phyloP scores from a whole-genome alignment of 2,329 filamentous ascomycete genomes.

The Albophoma yamanashiensis region DNA sequence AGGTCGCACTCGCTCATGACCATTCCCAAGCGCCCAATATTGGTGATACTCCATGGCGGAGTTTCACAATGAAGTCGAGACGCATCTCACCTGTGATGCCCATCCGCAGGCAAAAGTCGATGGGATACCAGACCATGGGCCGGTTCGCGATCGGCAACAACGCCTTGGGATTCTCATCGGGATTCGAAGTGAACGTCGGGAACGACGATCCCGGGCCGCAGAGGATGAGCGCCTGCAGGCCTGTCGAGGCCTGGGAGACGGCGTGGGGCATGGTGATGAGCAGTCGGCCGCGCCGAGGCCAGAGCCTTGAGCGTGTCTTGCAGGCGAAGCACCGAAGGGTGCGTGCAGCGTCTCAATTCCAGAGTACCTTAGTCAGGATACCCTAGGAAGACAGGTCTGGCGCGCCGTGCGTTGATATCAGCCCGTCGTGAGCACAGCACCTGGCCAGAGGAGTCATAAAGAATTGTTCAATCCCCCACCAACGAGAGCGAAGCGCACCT shows the following conservation, averaged over 20 bases:
- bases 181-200: slow-evolving; percentile 71
- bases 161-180: slow-evolving; percentile 72
- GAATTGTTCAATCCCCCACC: not conserved
- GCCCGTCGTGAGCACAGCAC: not conserved
- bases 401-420: not conserved
- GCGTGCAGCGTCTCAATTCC: not conserved
- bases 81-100: slow-evolving; percentile 56
- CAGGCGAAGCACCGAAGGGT: not conserved
- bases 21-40: not conserved
- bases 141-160: slow-evolving; percentile 73
- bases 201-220: slow-evolving; percentile 77
- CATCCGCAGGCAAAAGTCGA: slow-evolving; percentile 76
- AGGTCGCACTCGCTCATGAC: not conserved
- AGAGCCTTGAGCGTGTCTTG: not conserved
- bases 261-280: slow-evolving; percentile 58
- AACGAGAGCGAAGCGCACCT: not conserved
- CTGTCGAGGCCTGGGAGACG: slow-evolving; percentile 59
- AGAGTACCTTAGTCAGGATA: not conserved
- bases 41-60: not conserved
- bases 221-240: slow-evolving; percentile 73
- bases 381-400: not conserved
- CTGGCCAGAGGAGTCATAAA: slow-evolving; percentile 3
- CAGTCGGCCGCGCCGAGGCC: not conserved
- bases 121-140: slow-evolving; percentile 83
- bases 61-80: not conserved